A percentile compares a stretch with the other conserved stretches of the same genome.
Evolutionary conservation across 2,329 filamentous ascomycete species (phyloP).

Genomic region (Fusarium guadeloupense): DNA sequence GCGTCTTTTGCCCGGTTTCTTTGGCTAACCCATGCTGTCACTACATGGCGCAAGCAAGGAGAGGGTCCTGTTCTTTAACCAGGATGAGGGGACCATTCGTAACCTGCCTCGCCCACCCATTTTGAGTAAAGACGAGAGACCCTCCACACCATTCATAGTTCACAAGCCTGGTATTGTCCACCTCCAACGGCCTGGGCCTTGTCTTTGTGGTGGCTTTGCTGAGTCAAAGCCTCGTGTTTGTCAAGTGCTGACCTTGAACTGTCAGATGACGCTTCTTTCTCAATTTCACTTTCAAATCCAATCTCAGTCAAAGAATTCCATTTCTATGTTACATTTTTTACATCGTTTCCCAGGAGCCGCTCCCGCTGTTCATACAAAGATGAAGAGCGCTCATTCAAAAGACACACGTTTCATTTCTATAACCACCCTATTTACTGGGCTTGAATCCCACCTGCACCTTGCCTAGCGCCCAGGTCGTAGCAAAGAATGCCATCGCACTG

Average conservation of each 20-base stretch:
- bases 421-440: slow-evolving; percentile 50
- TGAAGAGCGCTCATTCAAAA: slow-evolving; percentile 14
- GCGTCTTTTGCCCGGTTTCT: slow-evolving; percentile 43
- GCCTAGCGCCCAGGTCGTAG: slow-evolving; percentile 77
- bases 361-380: slow-evolving; percentile 16
- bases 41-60: slow-evolving; percentile 32
- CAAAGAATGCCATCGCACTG: slow-evolving; percentile 78
- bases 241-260: slow-evolving; percentile 6
- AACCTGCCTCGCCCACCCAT: slow-evolving; percentile 34
- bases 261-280: slow-evolving; percentile 11
- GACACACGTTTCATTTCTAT: slow-evolving; percentile 14
- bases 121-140: slow-evolving; percentile 14
- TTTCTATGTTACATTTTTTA: slow-evolving; percentile 43
- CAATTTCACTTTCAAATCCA: slow-evolving; percentile 1
- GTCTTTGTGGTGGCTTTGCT: slow-evolving; percentile 23
- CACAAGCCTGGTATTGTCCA: background rate
- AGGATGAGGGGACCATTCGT: slow-evolving; percentile 34
- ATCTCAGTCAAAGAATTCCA: slow-evolving; percentile 17
- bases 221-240: slow-evolving; percentile 13
- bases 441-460: slow-evolving; percentile 83
- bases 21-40: slow-evolving; percentile 36
- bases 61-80: slow-evolving; percentile 28
- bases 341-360: slow-evolving; percentile 24
- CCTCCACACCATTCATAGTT: slow-evolving; percentile 14
- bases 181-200: slow-evolving; percentile 13